These are phyloP conservation scores for Onygenales sp. DNA, from an alignment of 2,329 filamentous ascomycete species.

Conservation along the genomic window DNA sequence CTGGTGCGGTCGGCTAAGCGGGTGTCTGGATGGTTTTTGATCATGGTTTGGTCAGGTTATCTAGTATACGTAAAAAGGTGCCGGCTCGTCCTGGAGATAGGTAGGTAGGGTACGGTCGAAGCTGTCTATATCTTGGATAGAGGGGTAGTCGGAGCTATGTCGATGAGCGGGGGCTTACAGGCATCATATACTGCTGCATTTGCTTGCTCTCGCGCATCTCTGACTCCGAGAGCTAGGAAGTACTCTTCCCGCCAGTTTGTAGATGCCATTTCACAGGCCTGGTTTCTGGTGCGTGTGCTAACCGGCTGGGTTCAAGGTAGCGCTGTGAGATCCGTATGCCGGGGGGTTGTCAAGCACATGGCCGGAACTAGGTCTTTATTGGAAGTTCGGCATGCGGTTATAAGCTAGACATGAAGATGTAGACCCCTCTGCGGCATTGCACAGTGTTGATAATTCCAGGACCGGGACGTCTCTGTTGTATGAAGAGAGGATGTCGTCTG, in stretches of 20 bases:
- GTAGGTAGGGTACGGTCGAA: not conserved
- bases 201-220: slow-evolving; percentile 58
- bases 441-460: too few relatives aligned
- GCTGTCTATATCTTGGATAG: not conserved
- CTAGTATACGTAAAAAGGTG: not conserved
- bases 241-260: slow-evolving; percentile 72
- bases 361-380: not conserved
- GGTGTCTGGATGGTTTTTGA: slow-evolving; percentile 40
- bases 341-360: not conserved
- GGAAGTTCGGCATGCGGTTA: not conserved
- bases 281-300: not conserved
- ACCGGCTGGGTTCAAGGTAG: slow-evolving; percentile 6
- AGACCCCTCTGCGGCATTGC: too few relatives aligned
- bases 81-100: not conserved
- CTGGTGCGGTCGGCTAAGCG: slow-evolving; percentile 59
- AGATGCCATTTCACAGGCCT: slow-evolving; percentile 37
- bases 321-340: not conserved
- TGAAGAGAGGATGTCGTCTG: too few relatives aligned
- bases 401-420: too few relatives aligned
- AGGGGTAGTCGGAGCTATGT: not conserved
- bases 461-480: too few relatives aligned
- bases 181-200: slow-evolving; percentile 64
- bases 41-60: too few relatives aligned
- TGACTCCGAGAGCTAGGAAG: slow-evolving; percentile 60
- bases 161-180: slow-evolving; percentile 43